phyloP scores from a whole-genome alignment of 148 eudicot genomes.

The Chenopodium suecicum region DNA sequence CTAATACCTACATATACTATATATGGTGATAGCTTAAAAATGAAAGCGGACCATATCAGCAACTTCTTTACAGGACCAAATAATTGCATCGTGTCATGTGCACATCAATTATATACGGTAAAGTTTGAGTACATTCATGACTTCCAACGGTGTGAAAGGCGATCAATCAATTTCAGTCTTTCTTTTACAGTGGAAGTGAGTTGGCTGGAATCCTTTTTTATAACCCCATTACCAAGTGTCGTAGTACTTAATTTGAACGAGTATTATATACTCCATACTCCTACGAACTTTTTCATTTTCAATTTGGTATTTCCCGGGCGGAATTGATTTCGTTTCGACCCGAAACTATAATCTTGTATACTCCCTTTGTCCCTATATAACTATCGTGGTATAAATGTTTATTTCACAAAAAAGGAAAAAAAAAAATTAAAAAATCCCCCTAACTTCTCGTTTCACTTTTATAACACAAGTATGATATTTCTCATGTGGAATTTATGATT shows the following conservation, averaged over 20 bases:
- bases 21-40: constrained; percentile 2
- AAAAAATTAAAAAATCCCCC: no score
- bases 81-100: constrained; percentile 28
- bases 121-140: constrained; percentile 20
- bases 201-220: constrained; percentile 9
- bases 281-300: no score
- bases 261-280: neutral
- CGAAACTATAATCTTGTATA: no score
- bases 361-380: no score
- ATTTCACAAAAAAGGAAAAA: no score
- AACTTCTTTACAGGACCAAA: constrained; percentile 20
- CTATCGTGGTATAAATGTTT: no score
- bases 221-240: neutral
- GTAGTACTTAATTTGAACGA: neutral
- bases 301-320: no score
- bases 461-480: no score
- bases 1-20: neutral
- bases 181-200: constrained; percentile 14
- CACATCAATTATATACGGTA: constrained; percentile 10
- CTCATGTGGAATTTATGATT: no score
- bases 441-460: no score
- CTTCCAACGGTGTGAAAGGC: constrained; percentile 12
- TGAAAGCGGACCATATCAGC: constrained; percentile 2
- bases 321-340: no score
- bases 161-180: constrained; percentile 15